These are phyloP conservation scores for Parsonsia alboflavescens DNA, from an alignment of 257 asterid genomes.

Conservation along the genomic window DNA sequence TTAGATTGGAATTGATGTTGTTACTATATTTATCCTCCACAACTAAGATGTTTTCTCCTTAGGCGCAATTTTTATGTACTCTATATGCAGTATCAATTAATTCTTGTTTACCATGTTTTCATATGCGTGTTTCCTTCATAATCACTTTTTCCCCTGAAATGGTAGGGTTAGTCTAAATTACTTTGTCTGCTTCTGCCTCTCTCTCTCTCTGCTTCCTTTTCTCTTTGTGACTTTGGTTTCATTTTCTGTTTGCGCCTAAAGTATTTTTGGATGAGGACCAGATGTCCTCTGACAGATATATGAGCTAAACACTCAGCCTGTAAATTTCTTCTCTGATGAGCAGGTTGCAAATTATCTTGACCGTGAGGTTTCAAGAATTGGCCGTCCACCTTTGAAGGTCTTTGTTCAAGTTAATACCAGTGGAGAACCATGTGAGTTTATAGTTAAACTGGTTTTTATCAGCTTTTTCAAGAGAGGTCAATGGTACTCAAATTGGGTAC, in stretches of 20 bases:
- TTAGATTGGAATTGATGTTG: background rate
- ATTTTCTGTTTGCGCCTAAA: background rate
- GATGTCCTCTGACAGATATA: background rate
- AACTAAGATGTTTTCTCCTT: background rate
- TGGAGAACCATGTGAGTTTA: constrained; percentile 80
- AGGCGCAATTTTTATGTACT: background rate
- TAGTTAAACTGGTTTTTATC: background rate
- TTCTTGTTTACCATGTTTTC: background rate
- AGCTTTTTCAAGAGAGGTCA: background rate
- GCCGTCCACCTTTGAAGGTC: constrained; percentile 68
- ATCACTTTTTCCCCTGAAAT: background rate
- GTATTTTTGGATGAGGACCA: background rate
- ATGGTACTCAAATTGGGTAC: background rate
- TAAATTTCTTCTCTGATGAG: constrained; percentile 17
- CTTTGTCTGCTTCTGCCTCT: background rate
- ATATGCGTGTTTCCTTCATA: background rate
- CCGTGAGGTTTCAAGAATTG: constrained; percentile 59
- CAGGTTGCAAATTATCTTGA: constrained; percentile 75
- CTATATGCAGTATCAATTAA: background rate
- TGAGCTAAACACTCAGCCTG: background rate
- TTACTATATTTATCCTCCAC: background rate
- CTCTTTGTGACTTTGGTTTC: background rate
- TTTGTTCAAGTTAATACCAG: constrained; percentile 89
- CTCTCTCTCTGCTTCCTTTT: background rate
- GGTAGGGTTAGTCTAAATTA: background rate